phyloP scores from a whole-genome alignment of 2,329 filamentous ascomycete species.

The Calonectria honghensis region DNA sequence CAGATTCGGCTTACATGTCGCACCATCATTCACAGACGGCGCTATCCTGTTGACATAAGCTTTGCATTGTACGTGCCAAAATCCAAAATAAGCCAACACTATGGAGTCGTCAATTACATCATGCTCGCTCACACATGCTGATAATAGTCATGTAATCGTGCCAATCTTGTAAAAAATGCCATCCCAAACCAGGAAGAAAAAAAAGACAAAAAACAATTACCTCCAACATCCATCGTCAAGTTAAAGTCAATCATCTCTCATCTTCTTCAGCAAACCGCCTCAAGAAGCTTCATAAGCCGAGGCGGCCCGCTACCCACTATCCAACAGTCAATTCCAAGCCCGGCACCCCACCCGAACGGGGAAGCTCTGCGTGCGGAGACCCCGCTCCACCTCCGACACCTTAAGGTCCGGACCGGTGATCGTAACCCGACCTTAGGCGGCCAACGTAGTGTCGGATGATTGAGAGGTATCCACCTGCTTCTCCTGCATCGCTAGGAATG shows the following conservation, averaged over 20 bases:
- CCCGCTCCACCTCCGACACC: constrained; percentile 18
- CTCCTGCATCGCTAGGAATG: constrained; percentile 71
- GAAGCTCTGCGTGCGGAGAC: constrained; percentile 20
- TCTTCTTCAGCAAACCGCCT: background rate
- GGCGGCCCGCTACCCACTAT: constrained; percentile 16
- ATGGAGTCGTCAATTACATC: constrained; percentile 16
- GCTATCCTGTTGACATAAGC: background rate
- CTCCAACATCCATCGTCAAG: background rate
- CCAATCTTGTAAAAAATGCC: constrained; percentile 18
- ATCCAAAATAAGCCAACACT: constrained; percentile 8
- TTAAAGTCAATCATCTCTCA: background rate
- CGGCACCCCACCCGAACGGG: constrained; percentile 7
- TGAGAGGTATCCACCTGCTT: constrained; percentile 47
- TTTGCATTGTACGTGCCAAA: background rate
- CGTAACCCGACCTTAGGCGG: constrained; percentile 33
- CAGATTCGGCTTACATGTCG: constrained; percentile 14
- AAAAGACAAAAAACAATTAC: background rate
- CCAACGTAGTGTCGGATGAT: constrained; percentile 17
- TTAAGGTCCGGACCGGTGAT: background rate
- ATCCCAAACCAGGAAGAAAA: background rate
- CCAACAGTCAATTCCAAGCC: background rate
- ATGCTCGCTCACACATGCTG: constrained; percentile 10
- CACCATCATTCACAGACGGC: background rate
- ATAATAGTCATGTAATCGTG: constrained; percentile 19
- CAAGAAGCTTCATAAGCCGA: constrained; percentile 9